These are phyloP conservation scores for Arachnomyces sp. DNA, from an alignment of 2,329 filamentous ascomycete genomes.

Conservation along the genomic window DNA sequence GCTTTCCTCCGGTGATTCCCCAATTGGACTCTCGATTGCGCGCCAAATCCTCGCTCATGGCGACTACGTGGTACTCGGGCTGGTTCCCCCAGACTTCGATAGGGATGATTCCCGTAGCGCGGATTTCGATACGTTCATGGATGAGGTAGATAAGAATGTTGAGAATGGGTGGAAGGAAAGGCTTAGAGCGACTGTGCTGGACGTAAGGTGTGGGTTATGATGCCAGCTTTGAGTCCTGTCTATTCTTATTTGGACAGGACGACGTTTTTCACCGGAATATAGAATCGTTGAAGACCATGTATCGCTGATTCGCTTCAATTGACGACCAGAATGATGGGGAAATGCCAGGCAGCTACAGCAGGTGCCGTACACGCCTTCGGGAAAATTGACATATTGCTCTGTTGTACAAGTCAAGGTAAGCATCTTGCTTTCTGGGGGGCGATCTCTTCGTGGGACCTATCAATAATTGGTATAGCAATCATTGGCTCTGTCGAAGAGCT, in stretches of 20 bases:
- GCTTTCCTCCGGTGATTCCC: conserved; percentile 76
- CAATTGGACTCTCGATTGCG: conserved; percentile 73
- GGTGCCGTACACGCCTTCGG: conserved; percentile 79
- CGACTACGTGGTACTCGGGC: conserved; percentile 78
- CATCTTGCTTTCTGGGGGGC: not conserved
- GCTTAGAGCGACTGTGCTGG: conserved; percentile 54
- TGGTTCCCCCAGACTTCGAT: conserved; percentile 70
- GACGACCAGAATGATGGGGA: conserved; percentile 46
- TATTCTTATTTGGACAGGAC: not conserved
- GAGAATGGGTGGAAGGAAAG: conserved; percentile 74
- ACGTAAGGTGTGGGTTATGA: conserved; percentile 40
- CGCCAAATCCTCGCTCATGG: conserved; percentile 79
- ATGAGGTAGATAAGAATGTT: conserved; percentile 50
- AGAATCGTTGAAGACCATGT: not conserved
- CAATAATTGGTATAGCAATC: conserved; percentile 49
- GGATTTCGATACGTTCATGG: conserved; percentile 72
- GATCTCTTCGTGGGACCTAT: not conserved
- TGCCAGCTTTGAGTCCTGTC: not conserved
- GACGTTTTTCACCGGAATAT: not conserved
- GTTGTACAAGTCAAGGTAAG: conserved; percentile 76
- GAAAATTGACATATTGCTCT: conserved; percentile 80
- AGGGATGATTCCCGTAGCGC: conserved; percentile 61
- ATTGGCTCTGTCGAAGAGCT: conserved; percentile 89
- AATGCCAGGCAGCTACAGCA: conserved; percentile 78
- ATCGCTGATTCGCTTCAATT: not conserved